phyloP scores from a whole-genome alignment of 2,329 filamentous ascomycete genomes.

The Fusarium transvaalense region DNA sequence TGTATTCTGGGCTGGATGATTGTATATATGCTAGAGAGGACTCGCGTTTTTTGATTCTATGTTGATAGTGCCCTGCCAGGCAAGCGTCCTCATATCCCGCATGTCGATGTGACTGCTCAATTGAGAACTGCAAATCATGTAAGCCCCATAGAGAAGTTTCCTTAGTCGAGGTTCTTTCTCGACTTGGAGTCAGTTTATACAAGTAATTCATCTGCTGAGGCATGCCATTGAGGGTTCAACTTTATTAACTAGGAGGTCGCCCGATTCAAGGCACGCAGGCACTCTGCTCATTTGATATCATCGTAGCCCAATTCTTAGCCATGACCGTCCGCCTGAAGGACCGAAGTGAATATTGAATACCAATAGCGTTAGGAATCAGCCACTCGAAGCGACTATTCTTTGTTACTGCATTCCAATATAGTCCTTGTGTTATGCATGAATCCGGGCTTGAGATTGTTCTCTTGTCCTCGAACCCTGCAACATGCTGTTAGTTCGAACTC shows the following conservation, averaged over 20 bases:
- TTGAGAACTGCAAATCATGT: background rate
- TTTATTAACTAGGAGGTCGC: too few relatives aligned
- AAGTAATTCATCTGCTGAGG: too few relatives aligned
- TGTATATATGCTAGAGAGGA: background rate
- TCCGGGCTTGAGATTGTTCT: background rate
- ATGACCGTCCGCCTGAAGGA: background rate
- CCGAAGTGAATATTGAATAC: background rate
- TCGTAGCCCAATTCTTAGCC: background rate
- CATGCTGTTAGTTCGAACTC: background rate
- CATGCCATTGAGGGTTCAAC: too few relatives aligned
- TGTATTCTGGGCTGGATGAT: background rate
- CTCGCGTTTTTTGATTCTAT: background rate
- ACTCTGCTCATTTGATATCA: background rate
- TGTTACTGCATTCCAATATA: background rate
- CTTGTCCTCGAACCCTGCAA: background rate
- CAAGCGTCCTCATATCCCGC: too few relatives aligned
- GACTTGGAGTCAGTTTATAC: rapidly evolving
- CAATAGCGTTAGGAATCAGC: background rate
- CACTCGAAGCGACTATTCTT: background rate
- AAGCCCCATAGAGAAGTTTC: background rate
- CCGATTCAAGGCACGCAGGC: too few relatives aligned
- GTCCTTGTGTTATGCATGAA: background rate
- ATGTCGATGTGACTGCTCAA: too few relatives aligned
- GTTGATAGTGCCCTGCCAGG: too few relatives aligned
- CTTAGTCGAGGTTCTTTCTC: background rate